A percentile compares a stretch with the other conserved stretches of the same genome.
Conservation (phyloP, 2,329 filamentous ascomycete genomes). For the Thermothelomyces thermophilus region DNA sequence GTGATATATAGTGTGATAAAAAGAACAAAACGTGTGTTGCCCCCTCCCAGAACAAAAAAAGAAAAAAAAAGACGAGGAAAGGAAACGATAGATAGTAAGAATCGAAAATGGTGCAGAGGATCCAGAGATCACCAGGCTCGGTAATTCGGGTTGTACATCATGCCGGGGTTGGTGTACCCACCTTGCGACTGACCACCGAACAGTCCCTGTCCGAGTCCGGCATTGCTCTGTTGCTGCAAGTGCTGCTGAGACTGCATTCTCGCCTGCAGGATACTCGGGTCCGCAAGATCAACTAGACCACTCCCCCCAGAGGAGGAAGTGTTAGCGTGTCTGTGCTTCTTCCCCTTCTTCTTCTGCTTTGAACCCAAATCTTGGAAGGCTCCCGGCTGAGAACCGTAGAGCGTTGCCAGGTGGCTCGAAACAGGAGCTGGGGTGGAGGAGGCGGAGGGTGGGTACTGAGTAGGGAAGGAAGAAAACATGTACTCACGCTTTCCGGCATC, state of each 20-base stretch:
- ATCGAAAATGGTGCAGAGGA: slow-evolving; percentile 15
- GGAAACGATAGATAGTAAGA: too few relatives aligned
- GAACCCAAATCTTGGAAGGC: slow-evolving; percentile 85
- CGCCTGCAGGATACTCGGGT: slow-evolving; percentile 98
- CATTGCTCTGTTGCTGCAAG: slow-evolving; percentile 70
- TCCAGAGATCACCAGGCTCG: slow-evolving; percentile 54
- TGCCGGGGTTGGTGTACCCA: slow-evolving; percentile 77
- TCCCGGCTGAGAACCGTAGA: slow-evolving; percentile 81
- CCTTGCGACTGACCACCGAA: slow-evolving; percentile 86
- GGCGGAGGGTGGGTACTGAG: slow-evolving; percentile 76
- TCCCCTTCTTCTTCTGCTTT: slow-evolving; percentile 99
- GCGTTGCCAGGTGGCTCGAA: slow-evolving; percentile 83
- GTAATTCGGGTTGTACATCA: slow-evolving; percentile 74
- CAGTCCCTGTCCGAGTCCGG: slow-evolving; percentile 79
- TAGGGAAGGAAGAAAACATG: slow-evolving; percentile 86
- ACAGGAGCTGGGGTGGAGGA: slow-evolving; percentile 80
- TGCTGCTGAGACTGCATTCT: slow-evolving; percentile 62
- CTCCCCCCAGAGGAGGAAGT: slow-evolving; percentile 99
- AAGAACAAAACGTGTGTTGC: slow-evolving; percentile 21
- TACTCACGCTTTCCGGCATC: slow-evolving; percentile 98
- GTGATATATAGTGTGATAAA: slow-evolving; percentile 24
- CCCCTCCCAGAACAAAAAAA: background rate
- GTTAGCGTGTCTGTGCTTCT: slow-evolving; percentile 99
- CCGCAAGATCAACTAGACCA: slow-evolving; percentile 99
- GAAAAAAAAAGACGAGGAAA: too few relatives aligned